Conservation (phyloP, 495 filamentous ascomycete genomes). For the Penicillium paxilli region DNA sequence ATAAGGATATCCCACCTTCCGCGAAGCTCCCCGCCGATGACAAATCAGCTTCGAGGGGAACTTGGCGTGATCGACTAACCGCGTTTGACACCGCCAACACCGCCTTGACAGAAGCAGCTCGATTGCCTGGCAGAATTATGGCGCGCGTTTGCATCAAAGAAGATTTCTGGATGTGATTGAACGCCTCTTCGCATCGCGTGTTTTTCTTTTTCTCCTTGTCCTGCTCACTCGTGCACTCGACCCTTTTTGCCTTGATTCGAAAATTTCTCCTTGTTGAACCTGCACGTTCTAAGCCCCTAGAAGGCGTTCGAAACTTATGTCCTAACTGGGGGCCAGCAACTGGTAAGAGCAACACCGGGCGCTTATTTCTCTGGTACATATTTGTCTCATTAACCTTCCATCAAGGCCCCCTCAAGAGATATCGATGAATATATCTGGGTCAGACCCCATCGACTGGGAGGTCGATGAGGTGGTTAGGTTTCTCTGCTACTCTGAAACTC, state of each 20-base stretch:
- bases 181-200: background rate
- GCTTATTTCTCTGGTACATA: background rate
- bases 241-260: background rate
- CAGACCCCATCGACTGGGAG: conserved; percentile 69
- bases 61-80: background rate
- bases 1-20: background rate
- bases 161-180: background rate
- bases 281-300: background rate
- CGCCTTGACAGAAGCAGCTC: too few relatives aligned
- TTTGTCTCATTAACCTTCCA: background rate
- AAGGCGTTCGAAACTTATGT: background rate
- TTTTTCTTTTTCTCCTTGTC: too few relatives aligned
- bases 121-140: too few relatives aligned
- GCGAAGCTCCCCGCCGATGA: background rate
- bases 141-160: background rate
- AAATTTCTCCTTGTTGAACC: background rate
- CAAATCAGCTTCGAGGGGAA: background rate
- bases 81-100: background rate
- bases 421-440: conserved; percentile 9
- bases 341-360: background rate
- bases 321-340: conserved; percentile 3
- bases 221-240: too few relatives aligned
- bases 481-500: conserved; percentile 55
- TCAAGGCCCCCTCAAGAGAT: conserved; percentile 5
- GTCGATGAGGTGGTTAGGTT: conserved; percentile 64